These are phyloP conservation scores for Scheffersomyces coipomensis DNA, from an alignment of 805 yeast species.

Conservation along the genomic window DNA sequence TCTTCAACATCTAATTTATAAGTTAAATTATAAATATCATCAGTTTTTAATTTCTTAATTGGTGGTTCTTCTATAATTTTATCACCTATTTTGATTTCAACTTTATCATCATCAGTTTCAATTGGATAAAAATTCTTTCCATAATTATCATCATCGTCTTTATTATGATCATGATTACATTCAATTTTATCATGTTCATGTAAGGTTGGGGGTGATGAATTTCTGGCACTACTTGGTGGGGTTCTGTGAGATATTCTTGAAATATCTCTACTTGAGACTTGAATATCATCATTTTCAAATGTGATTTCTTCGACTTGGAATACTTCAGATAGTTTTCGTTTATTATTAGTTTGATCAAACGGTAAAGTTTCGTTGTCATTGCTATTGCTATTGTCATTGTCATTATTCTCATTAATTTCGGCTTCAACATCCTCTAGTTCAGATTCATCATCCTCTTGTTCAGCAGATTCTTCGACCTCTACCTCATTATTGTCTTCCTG, in stretches of 20 bases:
- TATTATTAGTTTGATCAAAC: too few relatives aligned
- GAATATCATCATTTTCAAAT: not conserved
- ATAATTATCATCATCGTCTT: conserved; percentile 6
- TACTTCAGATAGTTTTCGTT: too few relatives aligned
- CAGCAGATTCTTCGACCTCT: too few relatives aligned
- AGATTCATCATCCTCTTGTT: too few relatives aligned
- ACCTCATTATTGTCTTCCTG: too few relatives aligned
- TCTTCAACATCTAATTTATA: not conserved
- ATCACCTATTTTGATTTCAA: conserved; percentile 5
- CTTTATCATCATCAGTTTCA: conserved; percentile 2
- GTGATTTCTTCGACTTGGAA: not conserved
- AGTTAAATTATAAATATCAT: conserved; percentile 1
- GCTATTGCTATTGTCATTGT: too few relatives aligned
- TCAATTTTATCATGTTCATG: not conserved
- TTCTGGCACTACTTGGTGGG: not conserved
- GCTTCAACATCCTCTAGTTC: too few relatives aligned
- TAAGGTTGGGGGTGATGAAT: not conserved
- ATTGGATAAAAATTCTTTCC: conserved; percentile 11
- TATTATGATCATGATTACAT: not conserved
- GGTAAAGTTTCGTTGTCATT: too few relatives aligned
- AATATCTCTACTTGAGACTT: not conserved
- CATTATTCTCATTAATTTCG: too few relatives aligned
- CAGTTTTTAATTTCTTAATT: conserved; percentile 3
- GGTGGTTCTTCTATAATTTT: conserved; percentile 4
- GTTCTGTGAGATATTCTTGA: not conserved